phyloP scores from a whole-genome alignment of 768 basidiomycete genomes.

The Auriculariales sp. region DNA sequence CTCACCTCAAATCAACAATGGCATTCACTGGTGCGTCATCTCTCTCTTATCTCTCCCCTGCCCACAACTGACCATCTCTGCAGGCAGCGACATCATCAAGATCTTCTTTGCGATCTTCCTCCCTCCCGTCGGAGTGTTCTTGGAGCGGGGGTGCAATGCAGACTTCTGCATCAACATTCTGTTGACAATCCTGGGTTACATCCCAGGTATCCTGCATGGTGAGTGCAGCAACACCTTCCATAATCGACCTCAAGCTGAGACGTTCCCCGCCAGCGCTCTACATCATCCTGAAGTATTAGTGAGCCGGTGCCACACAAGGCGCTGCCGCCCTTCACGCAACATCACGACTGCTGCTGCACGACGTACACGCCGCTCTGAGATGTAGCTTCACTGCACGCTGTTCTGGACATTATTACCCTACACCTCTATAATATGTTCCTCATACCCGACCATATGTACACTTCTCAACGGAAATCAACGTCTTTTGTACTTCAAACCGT shows the following conservation, averaged over 20 bases:
- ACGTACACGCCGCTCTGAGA: no score
- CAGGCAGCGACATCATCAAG: not conserved
- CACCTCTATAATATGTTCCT: no score
- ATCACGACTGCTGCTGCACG: not conserved
- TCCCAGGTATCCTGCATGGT: constrained; percentile 71
- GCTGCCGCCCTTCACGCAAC: not conserved
- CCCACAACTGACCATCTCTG: not conserved
- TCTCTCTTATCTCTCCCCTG: not conserved
- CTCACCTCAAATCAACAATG: constrained; percentile 26
- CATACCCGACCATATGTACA: no score
- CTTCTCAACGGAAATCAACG: no score
- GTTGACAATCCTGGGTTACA: constrained; percentile 58
- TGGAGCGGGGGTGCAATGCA: constrained; percentile 70
- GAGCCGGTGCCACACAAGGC: no score
- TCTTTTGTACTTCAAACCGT: no score
- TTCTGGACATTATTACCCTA: no score
- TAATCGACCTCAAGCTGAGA: not conserved
- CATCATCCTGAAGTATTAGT: constrained; percentile 51
- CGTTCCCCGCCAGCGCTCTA: constrained; percentile 42
- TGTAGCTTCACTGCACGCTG: no score
- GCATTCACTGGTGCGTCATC: constrained; percentile 37
- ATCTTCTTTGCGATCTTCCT: constrained; percentile 41
- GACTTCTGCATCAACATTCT: constrained; percentile 67
- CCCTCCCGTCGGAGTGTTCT: constrained; percentile 77
- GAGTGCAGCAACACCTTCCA: constrained; percentile 10